These are phyloP conservation scores for Claviceps fusiformis DNA, from an alignment of 2,329 filamentous ascomycete genomes.

Conservation along the genomic window DNA sequence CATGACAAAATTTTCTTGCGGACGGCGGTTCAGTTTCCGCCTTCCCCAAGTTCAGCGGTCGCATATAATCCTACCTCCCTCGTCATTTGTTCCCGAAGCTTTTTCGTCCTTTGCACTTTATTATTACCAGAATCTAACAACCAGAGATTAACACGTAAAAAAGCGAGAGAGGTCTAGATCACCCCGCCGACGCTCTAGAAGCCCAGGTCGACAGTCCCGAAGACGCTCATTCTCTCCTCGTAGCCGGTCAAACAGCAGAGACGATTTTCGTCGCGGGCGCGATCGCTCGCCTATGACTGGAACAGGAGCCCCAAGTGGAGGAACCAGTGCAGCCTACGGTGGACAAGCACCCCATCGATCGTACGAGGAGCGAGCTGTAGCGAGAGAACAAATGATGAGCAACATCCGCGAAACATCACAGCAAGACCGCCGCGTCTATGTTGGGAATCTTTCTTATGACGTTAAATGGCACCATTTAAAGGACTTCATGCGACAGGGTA, in stretches of 20 bases:
- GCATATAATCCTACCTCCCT: not conserved
- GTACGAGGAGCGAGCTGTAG: constrained; percentile 69
- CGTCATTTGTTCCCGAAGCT: not conserved
- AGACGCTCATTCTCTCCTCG: constrained; percentile 69
- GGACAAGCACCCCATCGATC: constrained; percentile 51
- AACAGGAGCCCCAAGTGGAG: constrained; percentile 54
- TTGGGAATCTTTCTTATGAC: constrained; percentile 97
- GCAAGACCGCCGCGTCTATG: constrained; percentile 98
- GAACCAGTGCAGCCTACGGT: constrained; percentile 53
- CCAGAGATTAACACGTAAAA: constrained; percentile 21
- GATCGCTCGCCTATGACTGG: constrained; percentile 78
- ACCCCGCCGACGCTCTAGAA: constrained; percentile 71
- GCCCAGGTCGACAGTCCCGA: constrained; percentile 54
- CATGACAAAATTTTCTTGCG: not conserved
- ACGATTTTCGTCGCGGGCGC: constrained; percentile 61
- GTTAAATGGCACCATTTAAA: constrained; percentile 99
- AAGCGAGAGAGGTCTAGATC: constrained; percentile 78
- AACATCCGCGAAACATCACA: constrained; percentile 88
- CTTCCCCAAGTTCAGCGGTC: not conserved
- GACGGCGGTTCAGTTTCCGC: not conserved
- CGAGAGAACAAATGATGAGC: constrained; percentile 93
- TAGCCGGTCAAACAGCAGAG: constrained; percentile 61
- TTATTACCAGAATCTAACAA: not conserved
- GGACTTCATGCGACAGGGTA: constrained; percentile 99
- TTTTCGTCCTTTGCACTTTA: not conserved